These are phyloP conservation scores for Fusarium ramigenum DNA, from an alignment of 2,329 filamentous ascomycete species.

Conservation along the genomic window DNA sequence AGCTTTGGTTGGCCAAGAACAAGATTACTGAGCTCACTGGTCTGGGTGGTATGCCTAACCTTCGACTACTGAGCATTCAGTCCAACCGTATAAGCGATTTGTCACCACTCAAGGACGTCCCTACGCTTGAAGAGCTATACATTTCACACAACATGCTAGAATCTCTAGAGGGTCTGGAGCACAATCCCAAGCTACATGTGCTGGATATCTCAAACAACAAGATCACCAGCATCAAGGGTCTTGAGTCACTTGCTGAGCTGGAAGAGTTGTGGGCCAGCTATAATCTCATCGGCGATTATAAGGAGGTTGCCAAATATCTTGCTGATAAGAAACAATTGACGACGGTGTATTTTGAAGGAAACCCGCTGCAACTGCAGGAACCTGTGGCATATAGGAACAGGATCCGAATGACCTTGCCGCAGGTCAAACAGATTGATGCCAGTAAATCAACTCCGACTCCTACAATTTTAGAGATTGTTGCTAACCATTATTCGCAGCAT, in stretches of 20 bases:
- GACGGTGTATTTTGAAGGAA: slow-evolving; percentile 97
- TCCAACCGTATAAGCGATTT: slow-evolving; percentile 90
- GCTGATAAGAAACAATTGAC: slow-evolving; percentile 80
- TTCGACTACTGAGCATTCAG: slow-evolving; percentile 92
- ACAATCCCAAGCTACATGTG: slow-evolving; percentile 73
- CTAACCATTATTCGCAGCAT: slow-evolving; percentile 40
- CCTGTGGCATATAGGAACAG: slow-evolving; percentile 96
- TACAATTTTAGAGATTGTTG: neutral
- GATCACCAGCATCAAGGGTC: slow-evolving; percentile 76
- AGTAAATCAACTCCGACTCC: slow-evolving; percentile 69
- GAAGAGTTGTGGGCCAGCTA: slow-evolving; percentile 96
- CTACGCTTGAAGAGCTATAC: slow-evolving; percentile 89
- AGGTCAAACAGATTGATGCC: slow-evolving; percentile 93
- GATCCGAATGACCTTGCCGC: slow-evolving; percentile 84
- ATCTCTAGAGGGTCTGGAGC: slow-evolving; percentile 76
- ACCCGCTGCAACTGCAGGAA: slow-evolving; percentile 81
- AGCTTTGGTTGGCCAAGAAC: slow-evolving; percentile 96
- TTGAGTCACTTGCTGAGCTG: slow-evolving; percentile 74
- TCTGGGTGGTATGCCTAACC: slow-evolving; percentile 76
- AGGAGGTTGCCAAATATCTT: slow-evolving; percentile 82
- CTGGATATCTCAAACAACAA: slow-evolving; percentile 92
- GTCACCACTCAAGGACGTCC: slow-evolving; percentile 76
- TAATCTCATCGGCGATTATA: slow-evolving; percentile 82
- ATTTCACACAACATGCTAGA: slow-evolving; percentile 93
- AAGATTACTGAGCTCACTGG: slow-evolving; percentile 88